These are phyloP conservation scores for Trypanosomatidae sp. DNA, from an alignment of 208 protist genomes.

Conservation along the genomic window DNA sequence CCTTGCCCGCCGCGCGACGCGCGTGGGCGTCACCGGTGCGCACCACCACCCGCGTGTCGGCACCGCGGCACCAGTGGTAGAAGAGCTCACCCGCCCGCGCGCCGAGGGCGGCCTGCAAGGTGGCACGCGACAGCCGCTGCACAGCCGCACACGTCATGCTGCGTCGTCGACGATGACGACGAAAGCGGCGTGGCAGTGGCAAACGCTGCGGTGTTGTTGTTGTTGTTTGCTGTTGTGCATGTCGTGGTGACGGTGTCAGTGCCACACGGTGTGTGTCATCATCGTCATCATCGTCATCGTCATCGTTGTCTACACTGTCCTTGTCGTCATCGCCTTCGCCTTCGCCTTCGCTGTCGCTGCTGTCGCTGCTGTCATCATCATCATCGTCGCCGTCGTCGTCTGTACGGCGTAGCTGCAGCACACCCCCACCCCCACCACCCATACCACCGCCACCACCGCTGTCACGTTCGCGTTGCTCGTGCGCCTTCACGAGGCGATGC, in stretches of 20 bases:
- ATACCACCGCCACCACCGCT: neutral
- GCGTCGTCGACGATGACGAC: no score
- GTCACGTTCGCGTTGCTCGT: neutral
- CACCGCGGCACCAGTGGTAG: constrained; percentile 47
- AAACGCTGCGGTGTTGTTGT: no score
- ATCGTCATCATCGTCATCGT: no score
- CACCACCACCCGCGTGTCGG: constrained; percentile 49
- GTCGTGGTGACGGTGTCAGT: no score
- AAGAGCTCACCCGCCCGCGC: constrained; percentile 54
- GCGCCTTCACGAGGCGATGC: constrained; percentile 13
- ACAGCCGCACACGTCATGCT: constrained; percentile 52
- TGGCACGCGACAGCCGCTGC: constrained; percentile 32
- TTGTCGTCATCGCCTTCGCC: neutral
- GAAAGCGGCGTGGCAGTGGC: no score
- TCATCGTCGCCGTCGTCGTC: neutral
- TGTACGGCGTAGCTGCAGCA: neutral
- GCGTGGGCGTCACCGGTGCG: constrained; percentile 71
- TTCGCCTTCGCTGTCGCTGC: constrained; percentile 4
- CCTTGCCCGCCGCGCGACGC: constrained; percentile 36
- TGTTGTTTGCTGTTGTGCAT: no score
- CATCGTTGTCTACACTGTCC: no score
- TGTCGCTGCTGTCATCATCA: constrained; percentile 1
- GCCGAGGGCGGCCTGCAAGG: constrained; percentile 40
- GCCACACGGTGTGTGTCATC: no score
- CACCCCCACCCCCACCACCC: neutral